A percentile compares a stretch with the other conserved stretches of the same genome.
phyloP scores from a whole-genome alignment of 805 yeast species.

The Diddensiella caesifluorescens region DNA sequence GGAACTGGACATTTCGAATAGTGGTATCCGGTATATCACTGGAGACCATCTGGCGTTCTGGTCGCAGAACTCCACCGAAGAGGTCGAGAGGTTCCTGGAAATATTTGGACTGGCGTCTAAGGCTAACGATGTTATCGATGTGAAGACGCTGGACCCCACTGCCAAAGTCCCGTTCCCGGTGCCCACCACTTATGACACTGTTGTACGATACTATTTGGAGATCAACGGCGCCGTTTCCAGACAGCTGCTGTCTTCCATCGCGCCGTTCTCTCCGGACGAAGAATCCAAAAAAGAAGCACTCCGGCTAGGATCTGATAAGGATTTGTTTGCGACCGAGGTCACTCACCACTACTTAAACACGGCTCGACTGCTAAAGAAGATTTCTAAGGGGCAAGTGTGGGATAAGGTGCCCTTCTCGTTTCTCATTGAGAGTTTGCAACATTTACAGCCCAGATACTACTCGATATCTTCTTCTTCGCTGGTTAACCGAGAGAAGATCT shows the following conservation, averaged over 20 bases:
- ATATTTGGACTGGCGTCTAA: constrained; percentile 57
- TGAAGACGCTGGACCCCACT: constrained; percentile 60
- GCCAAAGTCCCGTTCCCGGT: constrained; percentile 39
- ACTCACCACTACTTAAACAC: constrained; percentile 59
- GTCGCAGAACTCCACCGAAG: constrained; percentile 83
- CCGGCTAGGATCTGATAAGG: constrained; percentile 61
- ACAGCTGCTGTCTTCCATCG: constrained; percentile 67
- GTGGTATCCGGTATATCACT: constrained; percentile 78
- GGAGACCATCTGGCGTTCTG: constrained; percentile 96
- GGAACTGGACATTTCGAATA: constrained; percentile 74
- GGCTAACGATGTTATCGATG: constrained; percentile 51
- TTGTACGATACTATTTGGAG: constrained; percentile 80
- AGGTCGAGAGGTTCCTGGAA: constrained; percentile 58
- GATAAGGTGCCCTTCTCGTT: constrained; percentile 72
- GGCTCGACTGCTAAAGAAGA: constrained; percentile 61
- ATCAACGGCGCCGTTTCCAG: constrained; percentile 92
- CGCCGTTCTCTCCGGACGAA: constrained; percentile 74
- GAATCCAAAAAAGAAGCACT: constrained; percentile 46
- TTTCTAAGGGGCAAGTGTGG: constrained; percentile 73
- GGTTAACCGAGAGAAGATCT: constrained; percentile 67
- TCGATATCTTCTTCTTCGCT: constrained; percentile 89
- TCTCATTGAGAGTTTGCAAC: constrained; percentile 72
- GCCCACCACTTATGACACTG: constrained; percentile 83
- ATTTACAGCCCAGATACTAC: constrained; percentile 89
- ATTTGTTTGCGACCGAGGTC: constrained; percentile 58